A percentile compares a stretch with the other conserved stretches of the same genome.
Evolutionary conservation across 78 protist genomes (phyloP).

Genomic region (Dictyostelium intermedium): DNA sequence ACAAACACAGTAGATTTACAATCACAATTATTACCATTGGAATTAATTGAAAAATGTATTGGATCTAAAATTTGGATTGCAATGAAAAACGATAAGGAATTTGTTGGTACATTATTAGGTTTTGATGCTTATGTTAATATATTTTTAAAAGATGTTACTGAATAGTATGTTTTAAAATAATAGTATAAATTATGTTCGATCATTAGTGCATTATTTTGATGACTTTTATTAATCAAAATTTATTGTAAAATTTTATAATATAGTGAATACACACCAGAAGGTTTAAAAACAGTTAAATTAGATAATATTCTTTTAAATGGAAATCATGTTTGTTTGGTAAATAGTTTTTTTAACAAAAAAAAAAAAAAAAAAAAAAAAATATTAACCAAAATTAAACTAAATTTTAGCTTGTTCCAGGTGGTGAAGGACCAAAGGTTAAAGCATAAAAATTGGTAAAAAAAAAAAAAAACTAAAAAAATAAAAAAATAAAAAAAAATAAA

Average conservation of each 20-base stretch:
- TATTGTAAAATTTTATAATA: too few species aligned
- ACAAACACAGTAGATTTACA: background rate
- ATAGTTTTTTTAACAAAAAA: background rate
- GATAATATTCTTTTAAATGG: constrained; percentile 93
- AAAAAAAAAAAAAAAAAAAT: background rate
- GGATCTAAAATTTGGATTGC: constrained; percentile 87
- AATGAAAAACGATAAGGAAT: constrained; percentile 88
- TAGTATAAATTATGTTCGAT: too few species aligned
- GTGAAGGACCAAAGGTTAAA: constrained; percentile 52
- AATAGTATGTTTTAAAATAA: constrained; percentile 45
- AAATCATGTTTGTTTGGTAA: constrained; percentile 92
- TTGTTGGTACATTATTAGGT: constrained; percentile 90
- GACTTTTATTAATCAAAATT: background rate
- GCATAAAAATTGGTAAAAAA: background rate
- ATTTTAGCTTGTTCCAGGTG: constrained; percentile 72
- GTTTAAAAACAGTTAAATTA: constrained; percentile 80
- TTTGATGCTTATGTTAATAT: constrained; percentile 92
- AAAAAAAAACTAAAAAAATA: background rate
- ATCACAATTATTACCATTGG: constrained; percentile 74
- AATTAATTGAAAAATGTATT: constrained; percentile 89
- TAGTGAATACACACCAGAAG: constrained; percentile 93
- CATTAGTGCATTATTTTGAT: too few species aligned
- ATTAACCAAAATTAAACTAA: too few species aligned
- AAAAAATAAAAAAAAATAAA: background rate
- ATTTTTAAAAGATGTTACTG: constrained; percentile 89